Base-by-base conservation (phyloP, 2,329 filamentous ascomycete genomes). In the Neopestalotiopsis sp. region DNA sequence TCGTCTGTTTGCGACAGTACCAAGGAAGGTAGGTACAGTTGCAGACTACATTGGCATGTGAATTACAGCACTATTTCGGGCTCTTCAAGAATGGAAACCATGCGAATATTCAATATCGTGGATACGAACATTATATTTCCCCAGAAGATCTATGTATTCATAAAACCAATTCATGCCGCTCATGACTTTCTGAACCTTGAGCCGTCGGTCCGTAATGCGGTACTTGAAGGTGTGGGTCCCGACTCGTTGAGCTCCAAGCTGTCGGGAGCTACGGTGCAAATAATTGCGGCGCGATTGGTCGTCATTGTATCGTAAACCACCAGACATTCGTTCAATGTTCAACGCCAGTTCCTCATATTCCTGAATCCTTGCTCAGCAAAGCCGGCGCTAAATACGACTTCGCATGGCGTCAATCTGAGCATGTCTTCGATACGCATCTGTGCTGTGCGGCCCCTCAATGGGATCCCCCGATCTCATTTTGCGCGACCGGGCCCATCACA, bases 351-450 rank as follows among this genome's bases (percentile, higher is more conserved):
- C 57, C 57, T n/a, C 24, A 12, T 4, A 4, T 17, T 59, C 57
- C 24, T 24, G 4, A 59, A 28, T 28, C 24, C 24, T 28, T 17
- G 10, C n/a, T 32, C 30, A 34, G 24, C 20, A 7, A 9, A 53
- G 45, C 17, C 14, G 17, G 45, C 45, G 45, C 45, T n/a, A 53
- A 53, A 59, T 12, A 24, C 0, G 9, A 13, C 13, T 12, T 62
- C 34, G 32, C 32, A 62, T 62, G 59, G 59, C 59, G 14, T 40
- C 32, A 10, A 34, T 24, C 30, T 65, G 61, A 66, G 40, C 28
- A 69, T 67, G 66, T 63, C 66, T 38, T 24, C 59, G 24, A 42
- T 40, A 63, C 66, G 45, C 28, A 62, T 63, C n/a, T 38, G n/a
- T 12, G 58, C 53, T n/a, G 30, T 56, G 10, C 57, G 66, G 20